Base-by-base conservation (phyloP, 192 early-diverging fungal species). In the Radiomyces spectabilis region DNA sequence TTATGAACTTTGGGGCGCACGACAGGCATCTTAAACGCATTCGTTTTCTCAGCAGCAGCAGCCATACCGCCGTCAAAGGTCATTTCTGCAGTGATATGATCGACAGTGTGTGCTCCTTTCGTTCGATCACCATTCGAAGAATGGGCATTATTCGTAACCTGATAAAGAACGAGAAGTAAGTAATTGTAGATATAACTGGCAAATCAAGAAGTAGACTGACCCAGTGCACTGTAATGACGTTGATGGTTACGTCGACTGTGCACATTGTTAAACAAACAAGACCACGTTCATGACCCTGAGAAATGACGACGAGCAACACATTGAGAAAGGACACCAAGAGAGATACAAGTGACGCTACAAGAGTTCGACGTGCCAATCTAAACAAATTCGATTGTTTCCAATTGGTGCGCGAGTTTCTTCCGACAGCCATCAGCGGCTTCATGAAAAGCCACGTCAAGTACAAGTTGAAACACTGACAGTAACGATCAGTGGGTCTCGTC, bases 231-330 rank as follows among this genome's bases (percentile, higher is more conserved):
- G 65, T 54, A 0, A 66, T 42, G 10, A 66, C 56, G 31, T 77
- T 77, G 19, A 54, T 46, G 0, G 76, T 78, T 33, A 78, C 76
- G 57, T 78, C 76, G 5, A 78, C 55, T 3, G 71, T 78, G 34
- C 76, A 78, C 30, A 66, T 70, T 5, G 76, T 69, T n/a, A 78
- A 42, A 37, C 76, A 78, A 18, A 75, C 64, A 18, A 75, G 38
- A 9, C 76, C 76, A 15, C 73, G 56, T 40, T 78, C 73, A 18
- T 73, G 62, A 7, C 75, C 75, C 19, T 62, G 55, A 29, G 66
- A 63, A 12, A 73, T 39, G 0, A 75, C 64, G 6, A 78, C 51
- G 0, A 69, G 57, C 6, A 72, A 43, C 3, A 73, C 65, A 48
- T 78, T 78, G 38, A 31, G 59, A 30, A 69, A 61, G 12, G 70